phyloP scores from a whole-genome alignment of 441 rosid species.

The Pelargonium australe region DNA sequence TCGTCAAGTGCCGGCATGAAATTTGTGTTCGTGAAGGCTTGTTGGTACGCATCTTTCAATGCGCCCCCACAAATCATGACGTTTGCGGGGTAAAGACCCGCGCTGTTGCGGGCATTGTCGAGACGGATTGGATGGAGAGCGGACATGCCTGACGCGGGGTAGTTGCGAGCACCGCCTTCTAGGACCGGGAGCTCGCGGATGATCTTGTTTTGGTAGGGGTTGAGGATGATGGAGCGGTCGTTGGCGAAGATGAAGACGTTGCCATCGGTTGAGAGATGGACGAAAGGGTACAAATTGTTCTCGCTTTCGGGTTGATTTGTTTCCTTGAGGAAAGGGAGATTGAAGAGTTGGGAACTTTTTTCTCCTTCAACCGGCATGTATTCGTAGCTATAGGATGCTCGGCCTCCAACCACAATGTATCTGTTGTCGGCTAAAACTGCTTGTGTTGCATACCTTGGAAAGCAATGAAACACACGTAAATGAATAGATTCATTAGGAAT shows the following conservation, averaged over 20 bases:
- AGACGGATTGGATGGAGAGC: conserved; percentile 24
- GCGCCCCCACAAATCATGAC: conserved; percentile 24
- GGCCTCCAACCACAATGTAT: conserved; percentile 55
- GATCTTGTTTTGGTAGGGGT: conserved; percentile 6
- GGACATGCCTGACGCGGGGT: conserved; percentile 24
- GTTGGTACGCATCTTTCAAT: not conserved
- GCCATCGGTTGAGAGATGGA: conserved; percentile 21
- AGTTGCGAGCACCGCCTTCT: conserved; percentile 24
- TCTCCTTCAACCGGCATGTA: conserved; percentile 43
- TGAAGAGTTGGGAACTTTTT: conserved; percentile 20
- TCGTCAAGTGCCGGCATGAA: conserved; percentile 7
- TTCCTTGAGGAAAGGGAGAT: conserved; percentile 27
- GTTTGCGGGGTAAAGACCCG: not conserved
- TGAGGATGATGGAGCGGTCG: conserved; percentile 22
- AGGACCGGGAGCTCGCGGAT: conserved; percentile 23
- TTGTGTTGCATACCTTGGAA: conserved; percentile 54
- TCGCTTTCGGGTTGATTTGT: conserved; percentile 49
- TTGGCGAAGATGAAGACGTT: conserved; percentile 29
- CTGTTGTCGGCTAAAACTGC: conserved; percentile 41
- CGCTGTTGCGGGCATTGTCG: not conserved
- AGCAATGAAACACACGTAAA: conserved; percentile 1
- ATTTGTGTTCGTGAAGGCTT: not conserved
- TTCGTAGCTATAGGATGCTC: conserved; percentile 46
- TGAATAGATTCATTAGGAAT: not conserved
- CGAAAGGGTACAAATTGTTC: conserved; percentile 44